Base-by-base conservation (phyloP, 345 rosid species). In the Acer campestre region DNA sequence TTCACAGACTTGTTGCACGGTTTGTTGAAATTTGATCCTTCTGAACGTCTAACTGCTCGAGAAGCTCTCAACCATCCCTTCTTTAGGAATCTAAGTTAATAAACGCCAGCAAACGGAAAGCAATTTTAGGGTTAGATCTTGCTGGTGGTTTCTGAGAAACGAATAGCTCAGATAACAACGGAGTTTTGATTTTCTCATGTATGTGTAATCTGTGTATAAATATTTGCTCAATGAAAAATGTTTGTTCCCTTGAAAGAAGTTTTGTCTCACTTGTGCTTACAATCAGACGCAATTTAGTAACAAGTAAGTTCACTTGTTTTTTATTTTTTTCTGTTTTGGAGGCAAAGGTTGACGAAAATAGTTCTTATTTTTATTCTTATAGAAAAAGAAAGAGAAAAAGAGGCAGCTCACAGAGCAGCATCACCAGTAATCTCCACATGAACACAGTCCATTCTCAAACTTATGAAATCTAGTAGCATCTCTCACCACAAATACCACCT, bases 381-480 rank as follows among this genome's bases (percentile, higher is more conserved):
- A 35, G 38, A 35, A 35, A 31, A 31, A 3, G 4, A 31, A 31
- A 42, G 8, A 42, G 1, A 25, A 25, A 25, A 25, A 25, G 46
- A 0, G 14, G 59, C 22, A 23, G 27, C 55, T 12, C 22, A 22
- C 4, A 4, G 35, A 31, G 38, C 38, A 35, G 23, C 3, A 64
- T 83, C 78, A 94, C 94, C 95, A 93, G 67, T 86, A 89, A 75
- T 89, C 95, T 78, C 86, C 66, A 76, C 96, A 93, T 2, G 97
- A 90, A 77, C 96, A 90, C 9, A 17, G 16, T 3, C 97, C 98
- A 81, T 83, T 84, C 79, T 84, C 85, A 78, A 95, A 93, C 79
- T 77, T 90, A 77, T 93, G 98, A 85, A 95, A 95, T 76, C 97
- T 86, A 48, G 82, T 90, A 61, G 95, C 94, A 81, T 95, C 98